phyloP scores from a whole-genome alignment of 345 rosid genomes.

The Lepidium sativum region DNA sequence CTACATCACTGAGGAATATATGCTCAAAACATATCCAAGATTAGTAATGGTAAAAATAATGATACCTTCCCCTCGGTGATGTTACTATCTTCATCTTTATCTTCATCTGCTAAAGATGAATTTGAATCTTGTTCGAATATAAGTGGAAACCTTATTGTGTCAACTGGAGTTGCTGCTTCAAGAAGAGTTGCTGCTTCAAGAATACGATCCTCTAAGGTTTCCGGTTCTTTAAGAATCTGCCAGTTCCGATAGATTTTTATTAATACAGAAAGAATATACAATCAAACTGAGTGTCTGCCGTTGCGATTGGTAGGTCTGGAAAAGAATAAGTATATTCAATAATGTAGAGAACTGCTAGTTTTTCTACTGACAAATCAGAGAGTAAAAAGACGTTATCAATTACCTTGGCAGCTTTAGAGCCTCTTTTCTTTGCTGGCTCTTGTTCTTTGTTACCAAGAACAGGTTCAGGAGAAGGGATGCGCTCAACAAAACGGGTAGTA shows the following conservation, averaged over 20 bases:
- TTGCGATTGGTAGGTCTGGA: not conserved
- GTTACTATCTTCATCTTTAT: slow-evolving; percentile 21
- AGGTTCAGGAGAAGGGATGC: slow-evolving; percentile 73
- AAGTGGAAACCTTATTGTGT: slow-evolving; percentile 54
- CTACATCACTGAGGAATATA: slow-evolving; percentile 9
- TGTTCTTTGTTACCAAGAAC: slow-evolving; percentile 46
- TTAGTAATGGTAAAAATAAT: not conserved
- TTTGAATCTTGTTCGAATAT: slow-evolving; percentile 22
- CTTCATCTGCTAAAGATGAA: slow-evolving; percentile 27
- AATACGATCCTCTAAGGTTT: slow-evolving; percentile 59
- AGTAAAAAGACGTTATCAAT: slow-evolving; percentile 2
- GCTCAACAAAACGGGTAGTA: slow-evolving; percentile 61
- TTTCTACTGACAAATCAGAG: not conserved
- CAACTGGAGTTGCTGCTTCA: slow-evolving; percentile 63
- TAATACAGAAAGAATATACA: not conserved
- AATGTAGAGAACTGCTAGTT: not conserved
- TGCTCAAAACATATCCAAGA: not conserved
- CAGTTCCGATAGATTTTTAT: not conserved
- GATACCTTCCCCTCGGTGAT: slow-evolving; percentile 62
- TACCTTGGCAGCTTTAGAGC: slow-evolving; percentile 68
- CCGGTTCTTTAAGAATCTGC: slow-evolving; percentile 39
- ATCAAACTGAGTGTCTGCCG: not conserved
- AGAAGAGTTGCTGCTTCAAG: slow-evolving; percentile 59
- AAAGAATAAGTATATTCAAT: not conserved
- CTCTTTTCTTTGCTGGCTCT: slow-evolving; percentile 43